These are phyloP conservation scores for Candida argentea DNA, from an alignment of 805 yeast genomes.

Conservation along the genomic window DNA sequence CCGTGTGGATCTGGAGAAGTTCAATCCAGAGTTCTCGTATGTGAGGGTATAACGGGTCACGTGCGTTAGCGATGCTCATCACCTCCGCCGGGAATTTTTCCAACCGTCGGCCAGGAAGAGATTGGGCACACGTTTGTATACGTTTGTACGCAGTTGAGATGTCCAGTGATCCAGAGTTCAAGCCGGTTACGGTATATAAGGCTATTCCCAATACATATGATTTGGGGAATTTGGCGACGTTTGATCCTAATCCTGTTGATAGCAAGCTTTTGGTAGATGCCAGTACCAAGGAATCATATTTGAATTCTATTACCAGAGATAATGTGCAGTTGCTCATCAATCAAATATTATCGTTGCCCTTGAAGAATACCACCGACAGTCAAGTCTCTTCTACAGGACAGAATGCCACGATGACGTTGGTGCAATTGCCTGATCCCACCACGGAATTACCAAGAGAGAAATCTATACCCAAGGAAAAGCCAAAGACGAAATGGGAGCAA, in stretches of 20 bases:
- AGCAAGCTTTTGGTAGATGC: slow-evolving; percentile 45
- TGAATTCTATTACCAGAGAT: slow-evolving; percentile 69
- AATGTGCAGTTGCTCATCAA: slow-evolving; percentile 86
- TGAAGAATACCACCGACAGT: slow-evolving; percentile 76
- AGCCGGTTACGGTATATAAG: slow-evolving; percentile 83
- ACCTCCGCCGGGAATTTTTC: too few relatives aligned
- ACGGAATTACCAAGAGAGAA: slow-evolving; percentile 90
- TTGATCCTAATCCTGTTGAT: slow-evolving; percentile 83
- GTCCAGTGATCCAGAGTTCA: slow-evolving; percentile 19
- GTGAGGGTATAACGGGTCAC: slow-evolving; percentile 1
- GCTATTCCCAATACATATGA: slow-evolving; percentile 85
- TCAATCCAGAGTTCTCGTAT: slow-evolving; percentile 19
- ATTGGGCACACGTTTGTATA: neutral
- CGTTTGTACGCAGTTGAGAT: slow-evolving; percentile 6
- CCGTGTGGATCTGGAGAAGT: slow-evolving; percentile 58
- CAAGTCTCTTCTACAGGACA: slow-evolving; percentile 48
- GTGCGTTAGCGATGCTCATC: too few relatives aligned
- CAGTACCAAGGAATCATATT: slow-evolving; percentile 48
- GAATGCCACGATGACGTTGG: slow-evolving; percentile 68
- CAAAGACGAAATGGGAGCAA: slow-evolving; percentile 92
- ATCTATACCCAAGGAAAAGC: slow-evolving; percentile 85
- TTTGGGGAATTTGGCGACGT: slow-evolving; percentile 82
- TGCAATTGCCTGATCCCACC: slow-evolving; percentile 75
- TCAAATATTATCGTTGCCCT: slow-evolving; percentile 83
- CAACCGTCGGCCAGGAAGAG: neutral